Percentiles rank a stretch among this genome's conserved stretches.
Conservation (phyloP, 2,329 filamentous ascomycete genomes). For the Alternaria metachromatica region DNA sequence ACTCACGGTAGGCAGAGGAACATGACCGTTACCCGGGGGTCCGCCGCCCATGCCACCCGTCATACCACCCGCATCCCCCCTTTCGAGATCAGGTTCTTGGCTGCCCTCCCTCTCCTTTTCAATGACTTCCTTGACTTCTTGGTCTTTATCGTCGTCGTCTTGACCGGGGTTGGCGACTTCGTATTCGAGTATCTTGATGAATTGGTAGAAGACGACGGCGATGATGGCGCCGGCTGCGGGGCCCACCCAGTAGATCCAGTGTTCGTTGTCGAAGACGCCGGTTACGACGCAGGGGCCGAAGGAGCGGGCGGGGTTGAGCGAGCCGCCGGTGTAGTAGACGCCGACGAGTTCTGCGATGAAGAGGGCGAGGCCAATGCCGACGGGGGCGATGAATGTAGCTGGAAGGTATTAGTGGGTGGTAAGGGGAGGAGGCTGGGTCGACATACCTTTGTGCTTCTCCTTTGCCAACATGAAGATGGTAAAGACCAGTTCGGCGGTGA, state of each 20-base stretch:
- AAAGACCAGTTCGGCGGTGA: constrained; percentile 48
- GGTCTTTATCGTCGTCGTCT: constrained; percentile 40
- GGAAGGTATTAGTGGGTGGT: not conserved
- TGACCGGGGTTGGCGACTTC: constrained; percentile 48
- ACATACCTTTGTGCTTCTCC: constrained; percentile 68
- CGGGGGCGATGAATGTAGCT: constrained; percentile 72
- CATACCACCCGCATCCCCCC: not conserved
- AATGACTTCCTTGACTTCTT: constrained; percentile 23
- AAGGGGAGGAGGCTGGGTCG: not conserved
- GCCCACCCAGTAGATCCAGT: constrained; percentile 60
- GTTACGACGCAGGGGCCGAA: constrained; percentile 55
- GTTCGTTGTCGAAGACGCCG: constrained; percentile 51
- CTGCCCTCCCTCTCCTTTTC: constrained; percentile 17
- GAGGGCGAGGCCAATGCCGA: constrained; percentile 74
- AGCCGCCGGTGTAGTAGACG: constrained; percentile 57
- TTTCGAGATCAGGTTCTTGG: constrained; percentile 1
- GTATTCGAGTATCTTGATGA: constrained; percentile 54
- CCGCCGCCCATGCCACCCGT: not conserved
- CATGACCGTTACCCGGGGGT: not conserved
- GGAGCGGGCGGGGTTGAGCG: constrained; percentile 55
- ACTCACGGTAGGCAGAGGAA: not conserved
- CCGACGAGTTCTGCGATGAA: constrained; percentile 66
- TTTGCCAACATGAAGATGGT: constrained; percentile 66
- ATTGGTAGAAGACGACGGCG: constrained; percentile 57
- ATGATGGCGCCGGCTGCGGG: constrained; percentile 53